Percentiles rank a stretch among this genome's conserved stretches.
Evolutionary conservation across 83 land plant genomes (phyloP).

Genomic region (Picea abies): DNA sequence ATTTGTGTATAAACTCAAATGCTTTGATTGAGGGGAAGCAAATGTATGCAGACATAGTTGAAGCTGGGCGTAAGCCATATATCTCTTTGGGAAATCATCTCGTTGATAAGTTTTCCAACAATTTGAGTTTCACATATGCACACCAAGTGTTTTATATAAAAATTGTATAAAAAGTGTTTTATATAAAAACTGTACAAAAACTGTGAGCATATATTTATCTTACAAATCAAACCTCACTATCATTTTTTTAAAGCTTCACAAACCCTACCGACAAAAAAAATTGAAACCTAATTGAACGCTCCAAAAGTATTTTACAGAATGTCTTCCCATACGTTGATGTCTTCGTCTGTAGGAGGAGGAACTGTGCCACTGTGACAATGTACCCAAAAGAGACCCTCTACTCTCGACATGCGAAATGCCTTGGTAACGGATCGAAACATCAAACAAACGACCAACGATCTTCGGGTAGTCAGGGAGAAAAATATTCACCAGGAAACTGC

Average conservation of each 20-base stretch:
- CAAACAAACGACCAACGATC: neutral
- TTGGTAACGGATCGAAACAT: neutral
- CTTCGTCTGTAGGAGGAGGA: neutral
- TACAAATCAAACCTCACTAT: too few relatives aligned
- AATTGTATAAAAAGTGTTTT: too few relatives aligned
- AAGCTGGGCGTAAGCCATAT: conserved; percentile 28
- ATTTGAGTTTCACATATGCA: too few relatives aligned
- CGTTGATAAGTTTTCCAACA: too few relatives aligned
- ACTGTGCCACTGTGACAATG: neutral
- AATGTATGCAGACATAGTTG: conserved; percentile 47
- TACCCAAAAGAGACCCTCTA: neutral
- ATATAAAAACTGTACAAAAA: too few relatives aligned
- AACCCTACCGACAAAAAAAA: neutral
- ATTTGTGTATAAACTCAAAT: neutral
- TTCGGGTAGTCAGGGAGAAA: neutral
- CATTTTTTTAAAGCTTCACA: neutral
- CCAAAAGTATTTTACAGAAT: too few relatives aligned
- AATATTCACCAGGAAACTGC: neutral
- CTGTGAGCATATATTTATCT: neutral
- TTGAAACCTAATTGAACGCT: neutral
- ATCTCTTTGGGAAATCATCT: too few relatives aligned
- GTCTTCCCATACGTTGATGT: too few relatives aligned
- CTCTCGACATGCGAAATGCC: neutral
- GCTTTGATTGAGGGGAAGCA: conserved; percentile 16
- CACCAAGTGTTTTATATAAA: too few relatives aligned